A percentile compares a stretch with the other conserved stretches of the same genome.
Conservation (phyloP, 805 yeast species). For the Priceomyces melissophilus region DNA sequence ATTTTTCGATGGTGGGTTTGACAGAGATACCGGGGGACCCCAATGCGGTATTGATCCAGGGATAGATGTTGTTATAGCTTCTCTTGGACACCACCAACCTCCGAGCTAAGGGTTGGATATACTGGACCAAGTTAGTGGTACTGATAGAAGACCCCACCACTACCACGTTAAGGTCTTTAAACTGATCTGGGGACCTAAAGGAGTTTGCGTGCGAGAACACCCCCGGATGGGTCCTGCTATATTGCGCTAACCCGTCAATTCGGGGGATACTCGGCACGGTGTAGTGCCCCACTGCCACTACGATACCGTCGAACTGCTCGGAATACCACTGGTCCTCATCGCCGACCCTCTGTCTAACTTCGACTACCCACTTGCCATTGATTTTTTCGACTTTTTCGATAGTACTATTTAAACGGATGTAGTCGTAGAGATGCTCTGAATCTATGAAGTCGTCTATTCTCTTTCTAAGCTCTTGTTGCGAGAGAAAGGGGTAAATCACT, state of each 20-base stretch:
- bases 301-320: constrained; percentile 57
- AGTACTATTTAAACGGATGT: constrained; percentile 36
- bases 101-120: constrained; percentile 25
- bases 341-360: constrained; percentile 13
- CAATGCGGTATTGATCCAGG: constrained; percentile 39
- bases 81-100: constrained; percentile 24
- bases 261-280: constrained; percentile 60
- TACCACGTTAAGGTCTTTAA: constrained; percentile 36
- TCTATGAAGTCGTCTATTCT: constrained; percentile 26
- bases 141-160: constrained; percentile 44
- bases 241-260: constrained; percentile 50
- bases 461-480: constrained; percentile 29
- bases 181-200: constrained; percentile 47
- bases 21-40: constrained; percentile 27
- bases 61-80: constrained; percentile 23
- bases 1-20: constrained; percentile 24
- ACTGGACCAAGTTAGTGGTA: constrained; percentile 43
- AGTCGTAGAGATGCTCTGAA: constrained; percentile 20
- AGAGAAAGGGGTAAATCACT: constrained; percentile 34
- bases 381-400: constrained; percentile 36
- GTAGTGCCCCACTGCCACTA: constrained; percentile 63
- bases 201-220: constrained; percentile 56
- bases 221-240: constrained; percentile 41
- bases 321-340: constrained; percentile 37
- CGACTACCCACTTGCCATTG: constrained; percentile 35